Evolutionary conservation across 2,329 filamentous ascomycete species (phyloP).

Genomic region (Pseudogymnoascus sp.): DNA sequence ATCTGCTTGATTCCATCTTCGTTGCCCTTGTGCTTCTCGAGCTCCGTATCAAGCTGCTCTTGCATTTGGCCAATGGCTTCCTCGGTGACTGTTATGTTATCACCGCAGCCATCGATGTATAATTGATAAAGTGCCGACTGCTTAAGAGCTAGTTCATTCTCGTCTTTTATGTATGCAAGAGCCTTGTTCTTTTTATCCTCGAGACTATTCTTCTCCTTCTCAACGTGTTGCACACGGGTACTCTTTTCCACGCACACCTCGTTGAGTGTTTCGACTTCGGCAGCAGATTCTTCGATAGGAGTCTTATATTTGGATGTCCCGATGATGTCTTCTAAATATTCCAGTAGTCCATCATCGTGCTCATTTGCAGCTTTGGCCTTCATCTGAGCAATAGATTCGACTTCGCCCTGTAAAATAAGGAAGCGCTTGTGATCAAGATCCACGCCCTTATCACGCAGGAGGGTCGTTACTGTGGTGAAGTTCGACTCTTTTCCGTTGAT

Average conservation of each 20-base stretch:
- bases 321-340: conserved; percentile 98
- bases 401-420: conserved; percentile 92
- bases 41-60: conserved; percentile 73
- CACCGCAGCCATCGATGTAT: conserved; percentile 78
- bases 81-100: conserved; percentile 81
- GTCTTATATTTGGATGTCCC: conserved; percentile 98
- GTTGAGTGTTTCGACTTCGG: conserved; percentile 86
- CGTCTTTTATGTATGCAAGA: conserved; percentile 78
- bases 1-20: conserved; percentile 86
- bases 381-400: conserved; percentile 99
- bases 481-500: conserved; percentile 86
- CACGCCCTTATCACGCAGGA: conserved; percentile 81
- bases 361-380: conserved; percentile 93
- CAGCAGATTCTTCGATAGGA: conserved; percentile 88
- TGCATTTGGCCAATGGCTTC: conserved; percentile 92
- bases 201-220: conserved; percentile 88
- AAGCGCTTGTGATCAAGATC: conserved; percentile 98
- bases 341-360: conserved; percentile 90
- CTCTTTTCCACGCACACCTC: conserved; percentile 95
- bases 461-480: conserved; percentile 82
- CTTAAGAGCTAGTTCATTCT: conserved; percentile 86
- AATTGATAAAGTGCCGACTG: conserved; percentile 91
- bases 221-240: conserved; percentile 89
- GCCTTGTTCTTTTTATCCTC: conserved; percentile 98
- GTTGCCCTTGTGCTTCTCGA: conserved; percentile 85